Evolutionary conservation across 345 rosid species (phyloP).

Genomic region (Citrus unshiu): DNA sequence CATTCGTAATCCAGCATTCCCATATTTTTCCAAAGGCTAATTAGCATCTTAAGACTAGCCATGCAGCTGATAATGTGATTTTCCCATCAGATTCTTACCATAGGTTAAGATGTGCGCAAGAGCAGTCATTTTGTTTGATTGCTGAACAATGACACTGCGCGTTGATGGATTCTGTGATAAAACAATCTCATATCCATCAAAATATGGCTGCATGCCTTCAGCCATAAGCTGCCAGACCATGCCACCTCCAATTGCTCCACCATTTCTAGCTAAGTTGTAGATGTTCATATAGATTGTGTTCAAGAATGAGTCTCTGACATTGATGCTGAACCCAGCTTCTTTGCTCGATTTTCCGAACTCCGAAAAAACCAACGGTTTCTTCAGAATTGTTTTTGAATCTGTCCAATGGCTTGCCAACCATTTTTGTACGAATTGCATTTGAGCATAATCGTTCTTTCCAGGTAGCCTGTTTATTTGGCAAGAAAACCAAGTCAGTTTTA

Average conservation of each 20-base stretch:
- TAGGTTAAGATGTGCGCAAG: constrained; percentile 15
- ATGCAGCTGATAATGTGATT: neutral
- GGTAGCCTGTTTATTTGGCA: constrained; percentile 20
- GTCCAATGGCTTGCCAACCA: constrained; percentile 38
- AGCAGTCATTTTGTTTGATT: constrained; percentile 29
- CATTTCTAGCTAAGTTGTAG: constrained; percentile 20
- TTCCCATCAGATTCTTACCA: neutral
- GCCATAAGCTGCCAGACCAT: constrained; percentile 49
- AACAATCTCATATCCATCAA: constrained; percentile 44
- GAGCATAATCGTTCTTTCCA: constrained; percentile 16
- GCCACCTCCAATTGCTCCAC: constrained; percentile 38
- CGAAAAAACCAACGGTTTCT: constrained; percentile 42
- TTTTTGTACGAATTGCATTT: constrained; percentile 27
- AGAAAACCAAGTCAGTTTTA: neutral
- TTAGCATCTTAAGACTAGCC: neutral
- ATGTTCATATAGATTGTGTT: constrained; percentile 25
- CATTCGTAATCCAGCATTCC: neutral
- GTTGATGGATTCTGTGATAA: constrained; percentile 28
- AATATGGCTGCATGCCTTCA: constrained; percentile 30
- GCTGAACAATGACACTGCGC: constrained; percentile 14
- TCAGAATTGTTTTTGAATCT: constrained; percentile 26
- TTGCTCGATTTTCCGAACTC: constrained; percentile 45
- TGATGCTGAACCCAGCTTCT: constrained; percentile 22
- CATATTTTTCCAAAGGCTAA: neutral
- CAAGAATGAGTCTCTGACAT: constrained; percentile 26